phyloP scores from a whole-genome alignment of 371 early-diverging fungal species.

The Capniomyces stellatus region DNA sequence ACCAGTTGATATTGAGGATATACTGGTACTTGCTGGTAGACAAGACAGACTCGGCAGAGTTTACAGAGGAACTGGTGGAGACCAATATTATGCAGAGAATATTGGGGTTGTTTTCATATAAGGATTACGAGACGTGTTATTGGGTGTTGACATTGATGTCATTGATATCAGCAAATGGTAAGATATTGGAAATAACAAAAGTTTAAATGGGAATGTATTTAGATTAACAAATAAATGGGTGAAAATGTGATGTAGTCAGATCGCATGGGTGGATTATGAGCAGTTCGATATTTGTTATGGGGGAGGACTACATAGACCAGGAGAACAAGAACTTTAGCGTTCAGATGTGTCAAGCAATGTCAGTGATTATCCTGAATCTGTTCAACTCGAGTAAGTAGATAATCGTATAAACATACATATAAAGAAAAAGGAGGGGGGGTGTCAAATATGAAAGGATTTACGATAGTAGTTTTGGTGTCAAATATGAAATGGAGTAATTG shows the following conservation, averaged over 20 bases:
- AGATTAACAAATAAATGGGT: too few relatives aligned
- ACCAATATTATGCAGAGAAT: slow-evolving; percentile 16
- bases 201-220: too few relatives aligned
- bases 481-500: too few relatives aligned
- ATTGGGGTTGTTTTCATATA: slow-evolving; percentile 11
- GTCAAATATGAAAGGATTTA: too few relatives aligned
- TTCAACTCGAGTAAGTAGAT: slow-evolving; percentile 1
- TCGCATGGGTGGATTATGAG: slow-evolving; percentile 1
- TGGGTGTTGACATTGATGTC: slow-evolving; percentile 10
- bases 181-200: too few relatives aligned
- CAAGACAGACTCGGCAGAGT: slow-evolving; percentile 2
- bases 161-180: slow-evolving; percentile 1
- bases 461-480: too few relatives aligned
- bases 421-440: too few relatives aligned
- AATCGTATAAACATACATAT: too few relatives aligned
- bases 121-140: slow-evolving; percentile 18
- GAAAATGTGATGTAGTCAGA: not conserved
- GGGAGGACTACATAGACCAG: not conserved
- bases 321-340: not conserved
- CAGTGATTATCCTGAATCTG: not conserved
- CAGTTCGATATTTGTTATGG: not conserved
- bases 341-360: not conserved
- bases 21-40: slow-evolving; percentile 17
- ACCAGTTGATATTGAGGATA: slow-evolving; percentile 23
- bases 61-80: slow-evolving; percentile 8